These are phyloP conservation scores for Nasturtium officinale DNA, from an alignment of 345 rosid genomes.

Conservation along the genomic window DNA sequence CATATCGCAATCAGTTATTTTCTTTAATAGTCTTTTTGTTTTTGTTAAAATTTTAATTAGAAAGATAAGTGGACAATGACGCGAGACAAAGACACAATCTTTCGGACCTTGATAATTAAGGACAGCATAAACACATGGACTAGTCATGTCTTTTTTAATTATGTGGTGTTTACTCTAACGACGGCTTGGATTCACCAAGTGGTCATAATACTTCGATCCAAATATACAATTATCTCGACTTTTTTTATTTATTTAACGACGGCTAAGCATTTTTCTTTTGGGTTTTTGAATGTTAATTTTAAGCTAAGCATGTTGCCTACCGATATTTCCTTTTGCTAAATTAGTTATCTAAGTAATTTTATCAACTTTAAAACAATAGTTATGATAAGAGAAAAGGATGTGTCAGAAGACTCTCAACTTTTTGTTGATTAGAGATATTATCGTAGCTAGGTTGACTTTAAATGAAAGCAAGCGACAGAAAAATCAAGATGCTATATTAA, in stretches of 20 bases:
- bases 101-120: slow-evolving; percentile 35
- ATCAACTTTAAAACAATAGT: slow-evolving; percentile 15
- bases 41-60: slow-evolving; percentile 1
- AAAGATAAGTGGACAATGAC: slow-evolving; percentile 43
- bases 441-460: slow-evolving; percentile 29
- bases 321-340: neutral
- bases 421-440: slow-evolving; percentile 28
- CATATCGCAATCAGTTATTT: slow-evolving; percentile 2
- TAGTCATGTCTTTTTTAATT: slow-evolving; percentile 36
- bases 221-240: neutral
- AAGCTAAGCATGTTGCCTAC: neutral
- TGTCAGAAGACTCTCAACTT: slow-evolving; percentile 15
- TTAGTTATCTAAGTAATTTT: neutral
- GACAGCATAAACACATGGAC: slow-evolving; percentile 48
- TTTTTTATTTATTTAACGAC: too few relatives aligned
- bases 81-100: slow-evolving; percentile 40
- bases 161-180: slow-evolving; percentile 39
- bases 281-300: neutral
- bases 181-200: slow-evolving; percentile 29
- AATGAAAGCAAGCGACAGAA: slow-evolving; percentile 18
- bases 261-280: neutral
- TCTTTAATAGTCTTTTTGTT: neutral
- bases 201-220: slow-evolving; percentile 24
- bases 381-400: slow-evolving; percentile 13
- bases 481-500: neutral